These are phyloP conservation scores for Fusarium avenaceum DNA, from an alignment of 2,329 filamentous ascomycete genomes.

Conservation along the genomic window DNA sequence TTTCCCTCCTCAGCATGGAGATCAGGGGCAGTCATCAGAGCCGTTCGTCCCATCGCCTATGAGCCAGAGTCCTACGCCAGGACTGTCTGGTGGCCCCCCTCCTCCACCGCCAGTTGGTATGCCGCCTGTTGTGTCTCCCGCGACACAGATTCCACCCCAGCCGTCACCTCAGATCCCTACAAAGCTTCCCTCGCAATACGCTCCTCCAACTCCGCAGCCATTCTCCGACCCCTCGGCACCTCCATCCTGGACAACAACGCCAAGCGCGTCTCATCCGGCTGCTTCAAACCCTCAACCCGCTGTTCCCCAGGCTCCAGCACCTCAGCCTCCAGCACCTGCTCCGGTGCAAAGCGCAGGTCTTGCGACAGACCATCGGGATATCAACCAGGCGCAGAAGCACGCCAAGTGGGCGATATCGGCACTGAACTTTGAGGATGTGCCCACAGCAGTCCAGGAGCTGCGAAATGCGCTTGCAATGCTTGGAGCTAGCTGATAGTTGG, in stretches of 20 bases:
- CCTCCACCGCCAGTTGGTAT: constrained; percentile 34
- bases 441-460: constrained; percentile 89
- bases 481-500: constrained; percentile 64
- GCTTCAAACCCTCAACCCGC: constrained; percentile 42
- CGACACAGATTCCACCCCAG: constrained; percentile 47
- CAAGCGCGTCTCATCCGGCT: constrained; percentile 40
- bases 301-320: constrained; percentile 34
- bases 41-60: constrained; percentile 55
- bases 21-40: constrained; percentile 33
- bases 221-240: constrained; percentile 37
- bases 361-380: constrained; percentile 64
- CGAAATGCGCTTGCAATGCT: constrained; percentile 78
- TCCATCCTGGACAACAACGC: constrained; percentile 43
- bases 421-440: constrained; percentile 94
- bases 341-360: constrained; percentile 24
- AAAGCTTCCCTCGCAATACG: constrained; percentile 44
- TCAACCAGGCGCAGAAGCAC: constrained; percentile 90
- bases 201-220: constrained; percentile 42
- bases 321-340: constrained; percentile 26
- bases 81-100: constrained; percentile 40
- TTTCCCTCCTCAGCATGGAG: constrained; percentile 50
- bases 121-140: constrained; percentile 26
- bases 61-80: constrained; percentile 49
- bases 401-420: constrained; percentile 97
- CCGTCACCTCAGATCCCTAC: constrained; percentile 50